Evolutionary conservation across 306 rosid genomes (phyloP), one percentile per base, ranked within the genome.

Genomic region (Rosa lucieae): DNA sequence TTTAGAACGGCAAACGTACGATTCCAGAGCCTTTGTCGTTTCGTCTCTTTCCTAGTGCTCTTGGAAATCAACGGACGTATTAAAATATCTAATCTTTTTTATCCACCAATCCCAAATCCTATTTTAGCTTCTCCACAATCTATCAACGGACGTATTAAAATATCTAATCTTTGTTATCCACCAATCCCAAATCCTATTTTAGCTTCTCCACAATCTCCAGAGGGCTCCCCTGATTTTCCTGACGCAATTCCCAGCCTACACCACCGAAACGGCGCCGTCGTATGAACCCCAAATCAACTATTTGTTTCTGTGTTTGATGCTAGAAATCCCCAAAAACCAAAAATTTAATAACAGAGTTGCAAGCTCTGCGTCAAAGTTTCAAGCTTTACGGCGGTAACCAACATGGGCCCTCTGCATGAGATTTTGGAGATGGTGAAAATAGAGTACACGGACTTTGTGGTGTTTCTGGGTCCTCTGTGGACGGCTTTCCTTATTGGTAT

Each of bases 401-500:
- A 39, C 71, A 78, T 84, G 79, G 81, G 46, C 37, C 49, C 75
- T 73, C 66, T 85, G 21, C 23, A 48, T n/a, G 82, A 74, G 43
- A n/a, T 90, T 7, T 77, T 83, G 74, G 84, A 85, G 51, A 59
- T 3, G n/a, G 6, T 39, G 6, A 75, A 48, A 23, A 61, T 61
- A 40, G 70, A 75, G 67, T n/a, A 35, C 77, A n/a, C 77, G 9
- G 42, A 62, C 32, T 59, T 61, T 37, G 47, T 59, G 70, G 29
- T 59, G 78, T 10, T 59, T 59, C 43, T 75, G 56, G 56, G 58
- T 44, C 93, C 95, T n/a, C 69, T 95, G 0, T 92, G 96, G 97
- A 72, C 93, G 63, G 97, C 92, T 17, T 80, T 91, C 53, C 40
- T 95, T 40, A 72, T 89, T 18, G 98, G 98, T 4, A 93, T 95